Evolutionary conservation across 2,329 filamentous ascomycete genomes (phyloP).

Genomic region (Pseudofabraea citricarpa): DNA sequence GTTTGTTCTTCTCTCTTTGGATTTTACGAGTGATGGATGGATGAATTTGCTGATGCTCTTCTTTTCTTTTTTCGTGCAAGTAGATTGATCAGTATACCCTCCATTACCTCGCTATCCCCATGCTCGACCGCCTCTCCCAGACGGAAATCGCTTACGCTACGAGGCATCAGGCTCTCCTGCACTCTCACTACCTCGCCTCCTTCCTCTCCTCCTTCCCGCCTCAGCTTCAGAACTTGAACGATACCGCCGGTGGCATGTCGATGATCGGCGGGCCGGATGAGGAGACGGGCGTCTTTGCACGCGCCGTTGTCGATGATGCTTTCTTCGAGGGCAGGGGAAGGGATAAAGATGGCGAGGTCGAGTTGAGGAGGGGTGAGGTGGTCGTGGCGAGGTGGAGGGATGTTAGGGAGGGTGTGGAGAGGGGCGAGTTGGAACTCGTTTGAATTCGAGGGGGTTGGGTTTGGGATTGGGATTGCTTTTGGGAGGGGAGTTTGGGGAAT

Average conservation of each 20-base stretch:
- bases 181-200: slow-evolving; percentile 77
- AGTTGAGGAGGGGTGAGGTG: slow-evolving; percentile 57
- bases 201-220: slow-evolving; percentile 81
- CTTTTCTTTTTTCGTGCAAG: background rate
- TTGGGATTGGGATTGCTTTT: background rate
- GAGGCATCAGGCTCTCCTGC: slow-evolving; percentile 77
- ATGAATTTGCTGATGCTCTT: too few species aligned
- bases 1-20: background rate
- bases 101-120: slow-evolving; percentile 61
- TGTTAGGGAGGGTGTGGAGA: slow-evolving; percentile 55
- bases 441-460: slow-evolving; percentile 20
- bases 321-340: slow-evolving; percentile 57
- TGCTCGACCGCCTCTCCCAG: slow-evolving; percentile 62
- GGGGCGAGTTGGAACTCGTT: slow-evolving; percentile 53
- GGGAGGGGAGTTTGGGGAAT: too few species aligned
- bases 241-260: slow-evolving; percentile 80
- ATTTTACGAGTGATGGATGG: too few species aligned
- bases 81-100: slow-evolving; percentile 74
- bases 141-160: slow-evolving; percentile 79
- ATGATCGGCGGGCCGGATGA: slow-evolving; percentile 90
- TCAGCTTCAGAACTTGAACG: slow-evolving; percentile 78
- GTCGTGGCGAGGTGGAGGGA: slow-evolving; percentile 72
- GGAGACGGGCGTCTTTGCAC: slow-evolving; percentile 76
- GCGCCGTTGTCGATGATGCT: slow-evolving; percentile 55
- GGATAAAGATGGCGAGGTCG: slow-evolving; percentile 56